Conservation (phyloP, 768 basidiomycete genomes). For the Calvatia gigantea region DNA sequence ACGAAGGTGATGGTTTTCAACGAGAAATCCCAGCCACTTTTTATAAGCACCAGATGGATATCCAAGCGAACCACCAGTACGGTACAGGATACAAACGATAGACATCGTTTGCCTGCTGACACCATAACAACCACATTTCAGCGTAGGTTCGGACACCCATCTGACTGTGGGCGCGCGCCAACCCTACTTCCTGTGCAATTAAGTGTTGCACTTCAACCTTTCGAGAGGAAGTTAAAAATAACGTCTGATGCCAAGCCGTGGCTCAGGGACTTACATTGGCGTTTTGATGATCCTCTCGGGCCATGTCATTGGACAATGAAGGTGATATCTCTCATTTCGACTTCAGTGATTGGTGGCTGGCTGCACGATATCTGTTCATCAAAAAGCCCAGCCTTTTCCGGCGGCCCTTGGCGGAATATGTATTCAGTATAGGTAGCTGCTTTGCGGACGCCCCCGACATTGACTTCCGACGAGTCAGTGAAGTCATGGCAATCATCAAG, state of each 20-base stretch:
- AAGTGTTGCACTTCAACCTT: not conserved
- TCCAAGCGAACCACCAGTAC: not conserved
- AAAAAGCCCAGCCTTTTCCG: not conserved
- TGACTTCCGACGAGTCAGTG: too few species aligned
- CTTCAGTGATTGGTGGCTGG: not conserved
- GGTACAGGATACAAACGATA: not conserved
- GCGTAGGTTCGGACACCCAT: not conserved
- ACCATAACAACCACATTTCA: not conserved
- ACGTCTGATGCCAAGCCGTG: not conserved
- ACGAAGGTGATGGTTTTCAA: not conserved
- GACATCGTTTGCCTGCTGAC: not conserved
- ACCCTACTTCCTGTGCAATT: not conserved
- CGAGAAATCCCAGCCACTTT: not conserved
- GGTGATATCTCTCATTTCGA: not conserved
- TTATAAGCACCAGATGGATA: not conserved
- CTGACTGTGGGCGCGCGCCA: not conserved
- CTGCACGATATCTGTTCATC: not conserved
- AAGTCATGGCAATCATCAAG: too few species aligned
- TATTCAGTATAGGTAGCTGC: too few species aligned
- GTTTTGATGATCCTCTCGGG: too few species aligned
- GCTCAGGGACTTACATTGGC: not conserved
- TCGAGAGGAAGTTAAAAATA: not conserved
- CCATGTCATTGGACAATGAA: too few species aligned
- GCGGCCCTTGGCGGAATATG: too few species aligned
- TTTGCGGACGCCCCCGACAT: too few species aligned